phyloP scores from a whole-genome alignment of 768 basidiomycete species.

The Phallus indusiatus region DNA sequence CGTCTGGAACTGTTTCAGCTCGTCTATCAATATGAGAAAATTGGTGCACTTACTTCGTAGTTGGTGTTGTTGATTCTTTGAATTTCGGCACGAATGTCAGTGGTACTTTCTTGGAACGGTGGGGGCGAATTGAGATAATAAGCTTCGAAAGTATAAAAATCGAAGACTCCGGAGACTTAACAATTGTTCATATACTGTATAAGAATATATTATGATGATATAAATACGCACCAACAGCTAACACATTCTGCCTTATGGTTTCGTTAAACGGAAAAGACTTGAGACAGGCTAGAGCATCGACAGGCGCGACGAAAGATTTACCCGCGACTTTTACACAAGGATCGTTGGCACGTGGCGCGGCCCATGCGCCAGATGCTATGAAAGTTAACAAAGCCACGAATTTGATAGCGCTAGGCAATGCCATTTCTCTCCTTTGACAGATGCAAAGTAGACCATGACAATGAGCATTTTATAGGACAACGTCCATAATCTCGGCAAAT shows the following conservation, averaged over 20 bases:
- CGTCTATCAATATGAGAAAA: too few species aligned
- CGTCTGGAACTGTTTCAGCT: conserved; percentile 27
- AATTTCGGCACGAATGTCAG: conserved; percentile 42
- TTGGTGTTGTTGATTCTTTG: conserved; percentile 37
- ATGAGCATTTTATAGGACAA: too few species aligned
- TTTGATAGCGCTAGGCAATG: not conserved
- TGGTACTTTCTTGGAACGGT: conserved; percentile 42
- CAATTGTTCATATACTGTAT: not conserved
- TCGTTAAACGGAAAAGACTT: conserved; percentile 50
- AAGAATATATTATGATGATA: not conserved
- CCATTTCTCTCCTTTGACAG: too few species aligned
- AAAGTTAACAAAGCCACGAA: not conserved
- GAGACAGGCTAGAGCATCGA: conserved; percentile 48
- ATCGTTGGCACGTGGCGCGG: conserved; percentile 12
- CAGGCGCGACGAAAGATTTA: conserved; percentile 36
- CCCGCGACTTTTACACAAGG: conserved; percentile 28
- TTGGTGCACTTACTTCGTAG: conserved; percentile 28
- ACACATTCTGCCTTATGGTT: conserved; percentile 44
- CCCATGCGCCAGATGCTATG: not conserved
- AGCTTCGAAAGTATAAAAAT: conserved; percentile 45
- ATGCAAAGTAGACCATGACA: too few species aligned
- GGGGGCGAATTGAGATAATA: conserved; percentile 41
- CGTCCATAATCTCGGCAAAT: too few species aligned
- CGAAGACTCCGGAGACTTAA: conserved; percentile 36
- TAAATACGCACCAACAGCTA: conserved; percentile 20